Evolutionary conservation across 2,329 filamentous ascomycete species (phyloP), one percentile per base, ranked within the genome.

Genomic region (Talaromyces verruculosus): DNA sequence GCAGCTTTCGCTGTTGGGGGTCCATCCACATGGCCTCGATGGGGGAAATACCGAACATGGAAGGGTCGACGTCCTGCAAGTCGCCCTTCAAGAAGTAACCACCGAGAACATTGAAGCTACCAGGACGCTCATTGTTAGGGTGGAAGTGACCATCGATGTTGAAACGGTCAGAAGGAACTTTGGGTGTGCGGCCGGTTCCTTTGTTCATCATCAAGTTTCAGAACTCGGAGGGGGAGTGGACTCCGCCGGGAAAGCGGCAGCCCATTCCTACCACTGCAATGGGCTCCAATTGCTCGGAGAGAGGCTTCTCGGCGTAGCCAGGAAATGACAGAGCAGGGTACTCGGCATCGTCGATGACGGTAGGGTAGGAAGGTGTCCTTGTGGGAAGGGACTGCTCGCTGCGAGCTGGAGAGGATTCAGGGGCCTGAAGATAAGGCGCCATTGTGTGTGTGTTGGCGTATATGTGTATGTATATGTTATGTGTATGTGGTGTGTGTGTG

Each of bases 1-100:
- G 69, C 2, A 75, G 39, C 17, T 69, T 68, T 1, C 74, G 67
- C 53, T 74, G 72, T 33, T 72, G 69, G 0, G 74, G 73, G 55
- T 76, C 74, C 67, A 74, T 66, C 33, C 35, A 65, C 49, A 61
- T 61, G 10, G 69, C 72, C 62, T 72, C 71, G 2, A 66, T 51
- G 13, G 64, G 58, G 15, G 65, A 68, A 15, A 74, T 73, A 22
- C 63, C 65, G 43, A 76, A 76, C 43, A 74, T 71, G 1, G 30
- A 28, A 30, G 59, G 63, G 49, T 76, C 74, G n/a, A 75, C 73
- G 1, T 64, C 51, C 4, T 58, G 28, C 6, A 67, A 51, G 10
- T 67, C 65, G 2, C 67, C 33, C n/a, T 63, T 11, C 17, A 66
- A 35, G 30, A 66, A 59, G 22, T 66, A 63, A 22, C 58, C 59